Evolutionary conservation across 495 filamentous ascomycete species (phyloP).

Genomic region (Bombardia bombarda): DNA sequence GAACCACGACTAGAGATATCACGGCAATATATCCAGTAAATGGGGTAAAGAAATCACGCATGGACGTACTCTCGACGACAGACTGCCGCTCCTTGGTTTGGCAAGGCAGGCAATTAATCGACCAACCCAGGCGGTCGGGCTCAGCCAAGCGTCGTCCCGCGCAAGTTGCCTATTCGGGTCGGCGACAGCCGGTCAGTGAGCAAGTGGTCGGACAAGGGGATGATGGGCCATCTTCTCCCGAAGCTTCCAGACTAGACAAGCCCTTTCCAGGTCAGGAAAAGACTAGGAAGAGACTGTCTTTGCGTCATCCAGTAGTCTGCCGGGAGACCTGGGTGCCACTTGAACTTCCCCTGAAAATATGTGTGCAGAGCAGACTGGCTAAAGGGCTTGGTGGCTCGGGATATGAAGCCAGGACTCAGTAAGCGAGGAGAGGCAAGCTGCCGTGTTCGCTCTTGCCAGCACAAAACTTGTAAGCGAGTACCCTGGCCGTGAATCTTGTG

Average conservation of each 20-base stretch:
- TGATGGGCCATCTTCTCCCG: neutral
- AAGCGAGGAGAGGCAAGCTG: neutral
- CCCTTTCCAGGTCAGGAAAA: too few species aligned
- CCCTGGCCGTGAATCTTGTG: constrained; percentile 8
- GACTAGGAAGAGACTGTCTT: too few species aligned
- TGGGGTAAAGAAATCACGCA: constrained; percentile 30
- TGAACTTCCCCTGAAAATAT: too few species aligned
- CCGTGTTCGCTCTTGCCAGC: constrained; percentile 4
- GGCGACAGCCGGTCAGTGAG: neutral
- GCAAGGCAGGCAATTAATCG: neutral
- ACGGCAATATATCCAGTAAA: constrained; percentile 26
- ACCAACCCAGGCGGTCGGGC: constrained; percentile 11
- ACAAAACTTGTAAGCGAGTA: neutral
- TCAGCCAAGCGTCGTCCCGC: constrained; percentile 1
- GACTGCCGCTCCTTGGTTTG: neutral
- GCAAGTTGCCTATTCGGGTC: neutral
- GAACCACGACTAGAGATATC: constrained; percentile 20
- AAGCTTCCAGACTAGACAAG: neutral
- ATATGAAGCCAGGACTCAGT: neutral
- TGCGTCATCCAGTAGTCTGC: too few species aligned
- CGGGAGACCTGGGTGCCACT: too few species aligned
- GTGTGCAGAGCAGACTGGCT: too few species aligned
- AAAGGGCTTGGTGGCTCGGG: too few species aligned
- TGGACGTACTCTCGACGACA: constrained; percentile 9
- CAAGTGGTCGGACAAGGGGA: neutral